A percentile compares a stretch with the other conserved stretches of the same genome.
These are phyloP conservation scores for Cyclostephanos tholiformis DNA, from an alignment of 108 stramenopile genomes.

Conservation along the genomic window DNA sequence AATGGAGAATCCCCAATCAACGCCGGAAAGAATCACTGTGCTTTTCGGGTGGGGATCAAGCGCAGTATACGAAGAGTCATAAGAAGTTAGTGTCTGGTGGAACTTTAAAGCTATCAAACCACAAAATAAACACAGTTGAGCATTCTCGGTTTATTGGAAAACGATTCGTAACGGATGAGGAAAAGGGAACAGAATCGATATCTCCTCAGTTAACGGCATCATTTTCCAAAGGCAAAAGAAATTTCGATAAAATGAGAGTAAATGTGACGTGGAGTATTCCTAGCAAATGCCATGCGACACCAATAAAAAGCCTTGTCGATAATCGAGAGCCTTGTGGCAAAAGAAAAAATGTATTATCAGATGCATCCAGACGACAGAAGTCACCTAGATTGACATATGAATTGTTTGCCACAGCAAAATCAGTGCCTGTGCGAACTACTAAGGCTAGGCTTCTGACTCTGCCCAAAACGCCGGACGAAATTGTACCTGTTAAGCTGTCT, in stretches of 20 bases:
- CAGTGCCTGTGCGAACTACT: no score
- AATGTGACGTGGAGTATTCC: conserved; percentile 2
- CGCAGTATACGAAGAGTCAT: neutral
- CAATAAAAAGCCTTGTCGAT: neutral
- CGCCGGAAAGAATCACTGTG: neutral
- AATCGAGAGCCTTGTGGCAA: neutral
- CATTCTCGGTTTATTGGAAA: neutral
- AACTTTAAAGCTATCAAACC: neutral
- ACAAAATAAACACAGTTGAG: neutral
- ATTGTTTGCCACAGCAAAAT: neutral
- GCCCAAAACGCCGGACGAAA: no score
- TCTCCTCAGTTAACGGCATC: neutral
- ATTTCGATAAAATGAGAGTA: neutral
- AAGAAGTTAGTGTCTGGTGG: neutral
- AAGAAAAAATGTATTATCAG: neutral
- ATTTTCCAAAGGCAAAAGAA: neutral
- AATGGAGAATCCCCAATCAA: neutral
- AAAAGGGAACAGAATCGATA: neutral
- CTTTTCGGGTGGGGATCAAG: no score
- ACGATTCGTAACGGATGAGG: neutral
- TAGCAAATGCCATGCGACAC: neutral
- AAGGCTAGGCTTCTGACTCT: no score
- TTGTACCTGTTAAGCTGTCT: no score
- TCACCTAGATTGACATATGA: neutral
- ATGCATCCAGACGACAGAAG: neutral